Percentiles rank a stretch among this genome's conserved stretches.
Evolutionary conservation across 2,329 filamentous ascomycete species (phyloP).

Genomic region (Fusarium vanettenii): DNA sequence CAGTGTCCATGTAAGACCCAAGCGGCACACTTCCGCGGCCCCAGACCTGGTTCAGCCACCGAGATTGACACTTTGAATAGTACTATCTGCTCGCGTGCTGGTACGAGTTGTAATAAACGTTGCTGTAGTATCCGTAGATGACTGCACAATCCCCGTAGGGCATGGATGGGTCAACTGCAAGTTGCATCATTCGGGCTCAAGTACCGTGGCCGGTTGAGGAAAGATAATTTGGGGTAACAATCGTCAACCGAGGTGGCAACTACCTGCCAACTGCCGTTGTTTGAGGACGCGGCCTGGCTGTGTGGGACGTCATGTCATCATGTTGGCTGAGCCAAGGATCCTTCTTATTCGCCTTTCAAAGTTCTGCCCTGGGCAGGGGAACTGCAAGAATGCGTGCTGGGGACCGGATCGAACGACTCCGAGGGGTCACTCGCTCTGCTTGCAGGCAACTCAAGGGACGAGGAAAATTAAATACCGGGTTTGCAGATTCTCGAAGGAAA

Average conservation of each 20-base stretch:
- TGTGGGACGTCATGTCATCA: neutral
- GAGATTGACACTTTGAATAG: neutral
- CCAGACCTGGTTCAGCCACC: neutral
- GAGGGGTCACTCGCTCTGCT: neutral
- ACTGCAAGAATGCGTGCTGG: neutral
- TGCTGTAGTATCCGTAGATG: neutral
- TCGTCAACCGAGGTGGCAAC: neutral
- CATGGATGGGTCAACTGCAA: neutral
- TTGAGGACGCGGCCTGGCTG: neutral
- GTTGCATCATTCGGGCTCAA: neutral
- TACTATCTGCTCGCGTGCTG: neutral
- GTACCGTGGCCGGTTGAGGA: neutral
- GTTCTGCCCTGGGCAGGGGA: neutral
- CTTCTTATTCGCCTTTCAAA: neutral
- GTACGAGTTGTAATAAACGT: neutral
- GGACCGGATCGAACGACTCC: neutral
- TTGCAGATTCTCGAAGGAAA: constrained; percentile 33
- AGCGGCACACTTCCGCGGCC: constrained; percentile 8
- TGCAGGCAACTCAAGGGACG: neutral
- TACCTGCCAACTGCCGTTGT: neutral
- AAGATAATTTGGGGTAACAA: neutral
- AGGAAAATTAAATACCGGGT: constrained; percentile 7
- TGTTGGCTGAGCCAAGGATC: neutral
- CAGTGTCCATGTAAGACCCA: neutral
- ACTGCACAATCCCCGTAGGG: neutral